Conservation (phyloP, 2,329 filamentous ascomycete species). For the Hypoxylon sp. region DNA sequence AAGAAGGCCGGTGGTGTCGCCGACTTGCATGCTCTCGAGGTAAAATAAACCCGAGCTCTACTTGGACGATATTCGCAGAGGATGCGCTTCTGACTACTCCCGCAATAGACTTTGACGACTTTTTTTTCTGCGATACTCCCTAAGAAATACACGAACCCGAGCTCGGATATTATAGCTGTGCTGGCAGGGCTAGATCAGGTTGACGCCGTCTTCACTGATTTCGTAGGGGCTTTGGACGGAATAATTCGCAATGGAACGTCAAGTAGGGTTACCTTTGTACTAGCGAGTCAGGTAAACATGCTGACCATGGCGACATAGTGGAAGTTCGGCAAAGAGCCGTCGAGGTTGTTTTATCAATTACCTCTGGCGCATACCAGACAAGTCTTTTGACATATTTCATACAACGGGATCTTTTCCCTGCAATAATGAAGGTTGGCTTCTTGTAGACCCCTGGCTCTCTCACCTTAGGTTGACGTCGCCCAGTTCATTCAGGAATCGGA, state of each 20-base stretch:
- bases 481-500: constrained; percentile 88
- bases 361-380: constrained; percentile 95
- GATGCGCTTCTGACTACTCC: constrained; percentile 57
- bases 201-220: constrained; percentile 88
- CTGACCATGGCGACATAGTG: constrained; percentile 63
- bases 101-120: constrained; percentile 83
- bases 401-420: constrained; percentile 92
- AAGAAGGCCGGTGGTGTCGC: constrained; percentile 72
- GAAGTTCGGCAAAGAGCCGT: constrained; percentile 84
- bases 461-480: constrained; percentile 37
- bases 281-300: neutral
- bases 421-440: constrained; percentile 85
- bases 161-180: constrained; percentile 92
- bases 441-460: neutral
- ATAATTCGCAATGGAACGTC: constrained; percentile 82
- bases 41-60: constrained; percentile 71
- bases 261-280: constrained; percentile 65
- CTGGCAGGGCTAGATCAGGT: constrained; percentile 91
- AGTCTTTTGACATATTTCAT: constrained; percentile 95
- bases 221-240: constrained; percentile 85
- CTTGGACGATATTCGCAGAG: neutral
- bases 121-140: constrained; percentile 86
- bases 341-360: constrained; percentile 83
- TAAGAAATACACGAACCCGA: constrained; percentile 95
- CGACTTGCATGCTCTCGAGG: constrained; percentile 87